These are phyloP conservation scores for Cyberlindnera veronae DNA, from an alignment of 805 yeast genomes.

Conservation along the genomic window DNA sequence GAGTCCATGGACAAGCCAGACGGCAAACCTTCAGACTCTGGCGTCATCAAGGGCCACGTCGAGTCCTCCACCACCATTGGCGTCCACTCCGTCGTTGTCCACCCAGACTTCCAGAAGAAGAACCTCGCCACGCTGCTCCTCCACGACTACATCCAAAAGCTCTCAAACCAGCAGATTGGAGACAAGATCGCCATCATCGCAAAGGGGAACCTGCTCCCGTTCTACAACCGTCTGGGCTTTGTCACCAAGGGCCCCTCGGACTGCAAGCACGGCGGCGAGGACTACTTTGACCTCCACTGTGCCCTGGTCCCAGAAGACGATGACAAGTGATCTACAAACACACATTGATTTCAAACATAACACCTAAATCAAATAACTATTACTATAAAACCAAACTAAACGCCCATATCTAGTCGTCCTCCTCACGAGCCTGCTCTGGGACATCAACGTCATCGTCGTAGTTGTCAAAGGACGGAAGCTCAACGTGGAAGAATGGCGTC, in stretches of 20 bases:
- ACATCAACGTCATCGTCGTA: slow-evolving; percentile 10
- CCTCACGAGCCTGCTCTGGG: slow-evolving; percentile 1
- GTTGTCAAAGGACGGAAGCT: slow-evolving; percentile 49
- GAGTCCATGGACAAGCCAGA: slow-evolving; percentile 60
- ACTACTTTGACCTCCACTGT: slow-evolving; percentile 57
- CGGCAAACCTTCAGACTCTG: slow-evolving; percentile 18
- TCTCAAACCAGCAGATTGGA: slow-evolving; percentile 84
- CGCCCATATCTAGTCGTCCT: neutral
- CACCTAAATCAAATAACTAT: too few species aligned
- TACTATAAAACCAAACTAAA: neutral
- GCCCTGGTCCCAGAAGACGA: slow-evolving; percentile 42
- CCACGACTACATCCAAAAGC: slow-evolving; percentile 87
- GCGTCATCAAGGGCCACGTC: slow-evolving; percentile 51
- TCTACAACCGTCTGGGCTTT: slow-evolving; percentile 83
- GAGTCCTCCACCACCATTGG: slow-evolving; percentile 76
- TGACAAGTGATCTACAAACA: slow-evolving; percentile 28
- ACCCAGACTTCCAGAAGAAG: slow-evolving; percentile 73
- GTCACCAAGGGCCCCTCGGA: slow-evolving; percentile 60
- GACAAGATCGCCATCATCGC: slow-evolving; percentile 72
- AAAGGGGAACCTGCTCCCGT: slow-evolving; percentile 63
- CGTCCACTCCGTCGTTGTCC: slow-evolving; percentile 76
- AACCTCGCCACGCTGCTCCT: slow-evolving; percentile 79
- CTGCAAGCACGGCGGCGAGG: slow-evolving; percentile 53
- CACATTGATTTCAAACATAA: too few species aligned
- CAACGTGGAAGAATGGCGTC: slow-evolving; percentile 76